A percentile compares a stretch with the other conserved stretches of the same genome.
Conservation (phyloP, 2,329 filamentous ascomycete species). For the Aspergillus persii region DNA sequence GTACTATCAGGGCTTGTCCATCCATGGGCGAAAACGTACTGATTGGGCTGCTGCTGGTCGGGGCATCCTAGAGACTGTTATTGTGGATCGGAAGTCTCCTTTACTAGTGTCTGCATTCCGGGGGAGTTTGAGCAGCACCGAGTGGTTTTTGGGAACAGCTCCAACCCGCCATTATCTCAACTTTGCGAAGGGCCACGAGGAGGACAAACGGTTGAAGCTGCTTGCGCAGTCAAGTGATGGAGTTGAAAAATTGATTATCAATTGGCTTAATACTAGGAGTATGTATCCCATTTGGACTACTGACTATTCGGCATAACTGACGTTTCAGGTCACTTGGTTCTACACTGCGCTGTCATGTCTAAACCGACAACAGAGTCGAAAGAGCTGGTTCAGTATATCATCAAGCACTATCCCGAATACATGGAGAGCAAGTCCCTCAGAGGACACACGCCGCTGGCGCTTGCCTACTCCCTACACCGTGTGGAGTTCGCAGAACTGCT, state of each 20-base stretch:
- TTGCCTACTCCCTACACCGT: slow-evolving; percentile 57
- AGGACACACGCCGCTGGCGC: slow-evolving; percentile 61
- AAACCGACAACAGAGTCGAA: slow-evolving; percentile 40
- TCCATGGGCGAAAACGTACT: slow-evolving; percentile 69
- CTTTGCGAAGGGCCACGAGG: slow-evolving; percentile 61
- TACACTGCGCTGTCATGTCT: slow-evolving; percentile 64
- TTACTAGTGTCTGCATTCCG: slow-evolving; percentile 32
- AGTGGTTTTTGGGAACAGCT: slow-evolving; percentile 74
- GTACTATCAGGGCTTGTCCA: slow-evolving; percentile 73
- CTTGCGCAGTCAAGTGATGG: slow-evolving; percentile 50
- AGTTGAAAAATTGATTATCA: slow-evolving; percentile 8
- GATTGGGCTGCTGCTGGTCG: slow-evolving; percentile 68
- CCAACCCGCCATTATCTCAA: slow-evolving; percentile 67
- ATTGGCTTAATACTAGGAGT: slow-evolving; percentile 45
- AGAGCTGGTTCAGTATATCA: slow-evolving; percentile 64
- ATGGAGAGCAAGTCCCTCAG: slow-evolving; percentile 56
- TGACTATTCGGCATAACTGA: background rate
- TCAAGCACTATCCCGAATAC: slow-evolving; percentile 59
- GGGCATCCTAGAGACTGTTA: too few species aligned
- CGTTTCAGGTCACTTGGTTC: slow-evolving; percentile 46
- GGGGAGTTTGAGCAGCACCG: slow-evolving; percentile 64
- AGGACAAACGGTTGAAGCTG: slow-evolving; percentile 62
- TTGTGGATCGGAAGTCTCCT: slow-evolving; percentile 16
- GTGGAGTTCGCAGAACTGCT: slow-evolving; percentile 53
- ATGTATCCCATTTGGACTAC: slow-evolving; percentile 36